These are phyloP conservation scores for Epichloe sp. DNA, from an alignment of 2,329 filamentous ascomycete species.

Conservation along the genomic window DNA sequence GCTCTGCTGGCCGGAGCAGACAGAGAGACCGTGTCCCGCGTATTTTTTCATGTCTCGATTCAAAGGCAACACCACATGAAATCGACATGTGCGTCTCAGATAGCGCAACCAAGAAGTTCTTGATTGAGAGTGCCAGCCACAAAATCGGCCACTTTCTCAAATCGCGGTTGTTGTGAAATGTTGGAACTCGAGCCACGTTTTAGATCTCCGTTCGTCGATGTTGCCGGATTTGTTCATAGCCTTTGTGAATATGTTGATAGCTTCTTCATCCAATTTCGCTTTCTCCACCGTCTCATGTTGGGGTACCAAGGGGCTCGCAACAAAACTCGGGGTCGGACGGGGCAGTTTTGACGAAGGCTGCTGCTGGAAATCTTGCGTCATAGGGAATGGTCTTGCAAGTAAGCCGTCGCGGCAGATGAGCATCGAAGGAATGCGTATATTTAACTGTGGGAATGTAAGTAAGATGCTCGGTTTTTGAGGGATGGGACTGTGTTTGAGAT, in stretches of 20 bases:
- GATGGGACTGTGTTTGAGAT: not conserved
- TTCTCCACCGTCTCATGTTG: constrained; percentile 35
- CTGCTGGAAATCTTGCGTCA: constrained; percentile 31
- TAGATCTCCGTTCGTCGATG: constrained; percentile 24
- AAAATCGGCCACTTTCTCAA: not conserved
- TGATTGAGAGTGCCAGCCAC: too few relatives aligned
- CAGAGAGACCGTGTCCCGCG: too few relatives aligned
- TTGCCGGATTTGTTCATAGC: constrained; percentile 24
- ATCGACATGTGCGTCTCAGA: too few relatives aligned
- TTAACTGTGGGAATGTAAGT: constrained; percentile 26
- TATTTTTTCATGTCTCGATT: too few relatives aligned
- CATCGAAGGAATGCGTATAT: constrained; percentile 49
- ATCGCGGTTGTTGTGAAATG: constrained; percentile 9
- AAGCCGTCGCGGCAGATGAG: constrained; percentile 42
- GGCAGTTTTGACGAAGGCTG: constrained; percentile 27
- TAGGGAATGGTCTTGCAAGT: constrained; percentile 30
- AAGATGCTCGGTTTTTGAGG: not conserved
- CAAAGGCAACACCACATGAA: too few relatives aligned
- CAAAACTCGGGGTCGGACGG: constrained; percentile 20
- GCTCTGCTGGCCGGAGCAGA: too few relatives aligned
- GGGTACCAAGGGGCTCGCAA: constrained; percentile 30
- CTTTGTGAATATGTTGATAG: constrained; percentile 28
- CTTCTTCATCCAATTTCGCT: constrained; percentile 29
- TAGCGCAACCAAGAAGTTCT: too few relatives aligned
- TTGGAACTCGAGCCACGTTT: constrained; percentile 23